A percentile compares a stretch with the other conserved stretches of the same genome.
phyloP scores from a whole-genome alignment of 768 basidiomycete species.

The Hypholoma sublateritium region DNA sequence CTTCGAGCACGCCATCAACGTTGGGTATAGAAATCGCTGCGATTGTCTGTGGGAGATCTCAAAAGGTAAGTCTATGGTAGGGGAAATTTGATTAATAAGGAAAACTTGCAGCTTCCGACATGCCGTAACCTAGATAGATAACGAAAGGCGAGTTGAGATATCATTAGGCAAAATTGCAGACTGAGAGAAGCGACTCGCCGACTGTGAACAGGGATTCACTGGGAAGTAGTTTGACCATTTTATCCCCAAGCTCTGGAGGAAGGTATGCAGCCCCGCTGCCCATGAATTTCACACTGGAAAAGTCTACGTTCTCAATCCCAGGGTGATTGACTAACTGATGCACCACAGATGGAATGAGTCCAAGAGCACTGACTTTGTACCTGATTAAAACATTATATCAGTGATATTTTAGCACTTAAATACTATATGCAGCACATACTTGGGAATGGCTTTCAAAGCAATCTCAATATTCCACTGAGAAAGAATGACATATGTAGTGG shows the following conservation, averaged over 20 bases:
- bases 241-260: slow-evolving; percentile 50
- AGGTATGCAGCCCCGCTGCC: slow-evolving; percentile 67
- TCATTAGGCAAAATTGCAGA: not conserved
- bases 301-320: slow-evolving; percentile 43
- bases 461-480: slow-evolving; percentile 57
- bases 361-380: slow-evolving; percentile 49
- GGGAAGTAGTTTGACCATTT: slow-evolving; percentile 37
- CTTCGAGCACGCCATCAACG: slow-evolving; percentile 45
- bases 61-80: not conserved
- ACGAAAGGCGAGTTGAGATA: not conserved
- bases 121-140: slow-evolving; percentile 56
- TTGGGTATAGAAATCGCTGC: slow-evolving; percentile 43
- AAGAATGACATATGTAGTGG: slow-evolving; percentile 52
- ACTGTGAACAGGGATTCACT: slow-evolving; percentile 34
- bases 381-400: slow-evolving; percentile 29
- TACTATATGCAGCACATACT: slow-evolving; percentile 45
- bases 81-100: not conserved
- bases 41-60: slow-evolving; percentile 46
- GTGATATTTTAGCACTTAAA: not conserved
- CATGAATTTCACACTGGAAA: slow-evolving; percentile 46
- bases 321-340: slow-evolving; percentile 67
- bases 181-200: slow-evolving; percentile 36
- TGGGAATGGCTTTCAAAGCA: slow-evolving; percentile 53
- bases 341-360: slow-evolving; percentile 60
- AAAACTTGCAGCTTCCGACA: slow-evolving; percentile 62